Base-by-base conservation (phyloP, 2,329 filamentous ascomycete species). In the Penicillium sp. region DNA sequence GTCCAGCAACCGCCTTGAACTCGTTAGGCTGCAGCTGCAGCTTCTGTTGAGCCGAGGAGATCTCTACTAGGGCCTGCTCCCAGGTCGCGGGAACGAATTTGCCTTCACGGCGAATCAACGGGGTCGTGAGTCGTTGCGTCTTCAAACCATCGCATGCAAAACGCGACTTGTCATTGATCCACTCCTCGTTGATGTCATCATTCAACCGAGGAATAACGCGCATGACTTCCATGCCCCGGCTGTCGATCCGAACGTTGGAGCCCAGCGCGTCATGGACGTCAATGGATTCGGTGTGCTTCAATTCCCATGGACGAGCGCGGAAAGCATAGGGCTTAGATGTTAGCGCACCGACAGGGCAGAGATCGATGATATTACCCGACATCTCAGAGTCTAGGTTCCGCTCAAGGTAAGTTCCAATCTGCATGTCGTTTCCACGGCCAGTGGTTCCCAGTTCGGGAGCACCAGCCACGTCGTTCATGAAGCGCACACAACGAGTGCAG, bases 281-380 rank as follows among this genome's bases (percentile, higher is more conserved):
- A 51, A 98, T 83, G 3, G 90, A 90, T 69, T 98, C 92, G 44
- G 87, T 86, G 71, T 94, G 87, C 73, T 93, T 90, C 55, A 98
- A 72, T 65, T 98, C 92, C 92, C 92, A 98, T 2, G 92, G 92
- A 54, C 92, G 81, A 40, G 90, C 89, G 55, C 88, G 84, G 80
- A 96, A 98, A 28, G 92, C 92, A 60, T 96, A 96, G 34, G 92
- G 92, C 73, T 96, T 98, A 6, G 90, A 95, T 23, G 88, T 93
- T 43, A 98, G 78, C 39, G 92, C 92, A 67, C 92, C 92, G 42
- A 98, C 92, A 43, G 92, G 92, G 75, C 92, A 98, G 36, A 98
- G 81, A 64, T 98, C 92, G 65, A 96, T 95, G 53, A 98, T 85
- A 66, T 98, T 98, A 57, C 84, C 92, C 38, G 92, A 98, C 60